Evolutionary conservation across 1,284 basidiomycete species (phyloP).

Genomic region (Cutaneotrichosporon cavernicola): DNA sequence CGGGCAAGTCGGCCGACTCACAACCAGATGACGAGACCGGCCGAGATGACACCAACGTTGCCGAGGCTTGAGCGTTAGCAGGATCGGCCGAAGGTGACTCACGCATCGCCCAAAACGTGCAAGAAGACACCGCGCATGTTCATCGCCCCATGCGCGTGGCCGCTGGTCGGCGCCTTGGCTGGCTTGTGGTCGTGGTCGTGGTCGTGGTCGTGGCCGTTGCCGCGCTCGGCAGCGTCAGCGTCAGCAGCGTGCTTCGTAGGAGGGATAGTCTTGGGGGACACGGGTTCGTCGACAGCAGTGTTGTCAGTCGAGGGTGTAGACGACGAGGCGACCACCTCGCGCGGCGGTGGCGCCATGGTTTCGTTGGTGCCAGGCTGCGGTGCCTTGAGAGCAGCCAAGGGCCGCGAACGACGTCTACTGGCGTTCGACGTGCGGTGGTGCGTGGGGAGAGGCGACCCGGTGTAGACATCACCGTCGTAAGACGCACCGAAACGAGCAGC

Average conservation of each 20-base stretch:
- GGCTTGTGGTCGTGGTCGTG: conserved; percentile 26
- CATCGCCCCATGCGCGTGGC: conserved; percentile 70
- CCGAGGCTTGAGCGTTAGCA: conserved; percentile 60
- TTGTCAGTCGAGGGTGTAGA: conserved; percentile 29
- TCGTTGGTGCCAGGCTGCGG: conserved; percentile 39
- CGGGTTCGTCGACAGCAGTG: conserved; percentile 19
- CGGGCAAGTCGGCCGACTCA: conserved; percentile 28
- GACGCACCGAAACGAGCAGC: conserved; percentile 61
- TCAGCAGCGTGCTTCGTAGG: conserved; percentile 2
- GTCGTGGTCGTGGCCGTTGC: conserved; percentile 24
- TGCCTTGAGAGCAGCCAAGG: conserved; percentile 13
- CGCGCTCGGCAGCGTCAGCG: conserved; percentile 19
- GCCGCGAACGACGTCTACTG: conserved; percentile 20
- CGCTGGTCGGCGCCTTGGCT: conserved; percentile 30
- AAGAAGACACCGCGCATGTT: conserved; percentile 95
- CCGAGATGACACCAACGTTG: conserved; percentile 94
- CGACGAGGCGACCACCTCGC: conserved; percentile 12
- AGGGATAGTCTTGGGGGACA: conserved; percentile 6
- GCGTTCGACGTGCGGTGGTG: conserved; percentile 25
- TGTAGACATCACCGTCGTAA: conserved; percentile 26
- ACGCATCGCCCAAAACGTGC: conserved; percentile 93
- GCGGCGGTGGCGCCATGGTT: conserved; percentile 28
- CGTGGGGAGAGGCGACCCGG: conserved; percentile 29
- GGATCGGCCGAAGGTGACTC: conserved; percentile 26
- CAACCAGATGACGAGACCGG: conserved; percentile 90